A percentile compares a stretch with the other conserved stretches of the same genome.
Evolutionary conservation across 345 rosid species (phyloP).

Genomic region (Microcos paniculata): DNA sequence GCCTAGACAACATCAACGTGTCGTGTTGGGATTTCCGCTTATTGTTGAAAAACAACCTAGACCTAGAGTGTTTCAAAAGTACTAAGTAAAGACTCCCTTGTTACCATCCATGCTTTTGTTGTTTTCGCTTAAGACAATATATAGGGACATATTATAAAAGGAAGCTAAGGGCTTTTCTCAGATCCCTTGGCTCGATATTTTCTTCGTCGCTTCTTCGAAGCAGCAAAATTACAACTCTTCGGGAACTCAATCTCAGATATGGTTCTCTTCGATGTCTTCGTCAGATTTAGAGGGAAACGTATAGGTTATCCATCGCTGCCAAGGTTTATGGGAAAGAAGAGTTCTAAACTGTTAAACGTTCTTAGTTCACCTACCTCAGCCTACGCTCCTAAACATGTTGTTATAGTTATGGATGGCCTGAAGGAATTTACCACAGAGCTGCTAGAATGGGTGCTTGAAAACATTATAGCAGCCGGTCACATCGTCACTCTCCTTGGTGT

Average conservation of each 20-base stretch:
- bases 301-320: background rate
- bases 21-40: background rate
- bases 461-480: slow-evolving; percentile 31
- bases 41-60: background rate
- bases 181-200: background rate
- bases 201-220: background rate
- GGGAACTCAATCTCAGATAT: background rate
- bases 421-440: slow-evolving; percentile 39
- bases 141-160: background rate
- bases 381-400: slow-evolving; percentile 27
- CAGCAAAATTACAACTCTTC: background rate
- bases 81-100: background rate
- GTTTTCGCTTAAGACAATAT: background rate
- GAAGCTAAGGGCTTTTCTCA: background rate
- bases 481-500: slow-evolving; percentile 43
- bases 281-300: slow-evolving; percentile 6
- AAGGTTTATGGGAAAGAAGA: background rate
- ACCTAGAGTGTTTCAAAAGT: background rate
- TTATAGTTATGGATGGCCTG: slow-evolving; percentile 53
- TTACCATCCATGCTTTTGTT: background rate
- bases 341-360: slow-evolving; percentile 17
- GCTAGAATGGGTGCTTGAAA: slow-evolving; percentile 49
- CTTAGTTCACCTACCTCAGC: slow-evolving; percentile 27
- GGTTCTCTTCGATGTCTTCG: background rate
- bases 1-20: background rate